Conservation (phyloP, 1,284 basidiomycete genomes). For the Somion occarium region DNA sequence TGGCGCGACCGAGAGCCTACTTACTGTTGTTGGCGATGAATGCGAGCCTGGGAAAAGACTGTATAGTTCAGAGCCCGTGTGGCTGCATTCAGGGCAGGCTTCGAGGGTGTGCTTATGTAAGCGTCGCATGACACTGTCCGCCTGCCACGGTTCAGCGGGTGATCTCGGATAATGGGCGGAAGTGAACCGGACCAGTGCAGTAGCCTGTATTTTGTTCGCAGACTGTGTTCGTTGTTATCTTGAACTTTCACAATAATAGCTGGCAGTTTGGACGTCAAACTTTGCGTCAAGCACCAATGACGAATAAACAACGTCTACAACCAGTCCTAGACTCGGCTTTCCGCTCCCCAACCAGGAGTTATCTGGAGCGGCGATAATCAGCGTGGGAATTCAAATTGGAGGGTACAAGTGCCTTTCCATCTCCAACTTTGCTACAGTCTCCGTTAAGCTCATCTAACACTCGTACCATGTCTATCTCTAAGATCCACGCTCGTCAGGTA, state of each 20-base stretch:
- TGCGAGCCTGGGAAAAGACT: conserved; percentile 32
- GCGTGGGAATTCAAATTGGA: conserved; percentile 16
- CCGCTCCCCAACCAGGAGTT: neutral
- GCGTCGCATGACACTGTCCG: neutral
- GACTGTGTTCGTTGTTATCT: no score
- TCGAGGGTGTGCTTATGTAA: neutral
- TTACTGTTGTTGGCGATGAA: conserved; percentile 20
- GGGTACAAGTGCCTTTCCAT: conserved; percentile 10
- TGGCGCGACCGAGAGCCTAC: conserved; percentile 15
- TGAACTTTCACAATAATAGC: no score
- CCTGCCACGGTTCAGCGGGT: neutral
- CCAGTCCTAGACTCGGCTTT: neutral
- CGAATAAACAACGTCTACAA: neutral
- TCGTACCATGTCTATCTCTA: conserved; percentile 78
- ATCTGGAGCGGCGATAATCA: conserved; percentile 15
- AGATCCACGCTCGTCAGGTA: conserved; percentile 88
- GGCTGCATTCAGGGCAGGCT: neutral
- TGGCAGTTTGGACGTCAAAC: no score
- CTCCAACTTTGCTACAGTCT: conserved; percentile 11
- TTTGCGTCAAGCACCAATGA: no score
- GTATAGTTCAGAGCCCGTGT: conserved; percentile 31
- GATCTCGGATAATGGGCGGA: neutral
- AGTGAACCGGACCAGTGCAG: neutral
- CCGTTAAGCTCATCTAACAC: conserved; percentile 27
- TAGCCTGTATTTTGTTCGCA: no score